phyloP scores from a whole-genome alignment of 192 early-diverging fungal genomes.

The Entomortierella chlamydospora region DNA sequence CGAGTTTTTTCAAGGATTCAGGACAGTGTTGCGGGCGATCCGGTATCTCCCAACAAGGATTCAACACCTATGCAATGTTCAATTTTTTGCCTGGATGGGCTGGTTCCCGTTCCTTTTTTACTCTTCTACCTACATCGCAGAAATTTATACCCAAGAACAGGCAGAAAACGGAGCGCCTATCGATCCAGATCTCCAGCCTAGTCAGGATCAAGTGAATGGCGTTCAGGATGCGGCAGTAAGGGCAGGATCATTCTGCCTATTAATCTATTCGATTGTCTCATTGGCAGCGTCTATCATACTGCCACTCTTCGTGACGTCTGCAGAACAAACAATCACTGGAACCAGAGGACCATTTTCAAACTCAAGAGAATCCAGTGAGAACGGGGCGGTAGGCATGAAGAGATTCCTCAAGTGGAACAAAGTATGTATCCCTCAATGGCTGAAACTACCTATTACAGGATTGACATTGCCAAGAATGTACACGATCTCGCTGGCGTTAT shows the following conservation, averaged over 20 bases:
- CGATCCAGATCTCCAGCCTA: conserved; percentile 16
- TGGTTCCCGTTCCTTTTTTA: conserved; percentile 97
- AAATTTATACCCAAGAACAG: conserved; percentile 56
- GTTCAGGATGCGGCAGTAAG: conserved; percentile 72
- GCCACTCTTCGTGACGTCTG: conserved; percentile 54
- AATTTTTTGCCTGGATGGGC: conserved; percentile 96
- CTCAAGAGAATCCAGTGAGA: neutral
- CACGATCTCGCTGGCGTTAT: conserved; percentile 75
- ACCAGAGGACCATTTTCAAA: conserved; percentile 25
- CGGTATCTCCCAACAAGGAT: conserved; percentile 77
- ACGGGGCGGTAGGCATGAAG: neutral
- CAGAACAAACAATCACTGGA: conserved; percentile 1
- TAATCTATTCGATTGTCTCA: conserved; percentile 85
- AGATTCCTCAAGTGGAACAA: conserved; percentile 1
- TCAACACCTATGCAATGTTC: conserved; percentile 87
- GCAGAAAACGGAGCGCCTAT: conserved; percentile 6
- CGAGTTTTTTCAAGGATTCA: conserved; percentile 32
- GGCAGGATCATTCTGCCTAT: conserved; percentile 88
- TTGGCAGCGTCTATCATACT: conserved; percentile 64
- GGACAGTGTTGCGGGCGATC: conserved; percentile 57
- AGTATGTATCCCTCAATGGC: conserved; percentile 14
- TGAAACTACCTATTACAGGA: conserved; percentile 37
- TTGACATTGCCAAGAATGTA: conserved; percentile 70
- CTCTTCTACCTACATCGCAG: conserved; percentile 69
- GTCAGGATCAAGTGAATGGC: conserved; percentile 11